phyloP scores from a whole-genome alignment of 1,284 basidiomycete species.

The Trametes polyzona region DNA sequence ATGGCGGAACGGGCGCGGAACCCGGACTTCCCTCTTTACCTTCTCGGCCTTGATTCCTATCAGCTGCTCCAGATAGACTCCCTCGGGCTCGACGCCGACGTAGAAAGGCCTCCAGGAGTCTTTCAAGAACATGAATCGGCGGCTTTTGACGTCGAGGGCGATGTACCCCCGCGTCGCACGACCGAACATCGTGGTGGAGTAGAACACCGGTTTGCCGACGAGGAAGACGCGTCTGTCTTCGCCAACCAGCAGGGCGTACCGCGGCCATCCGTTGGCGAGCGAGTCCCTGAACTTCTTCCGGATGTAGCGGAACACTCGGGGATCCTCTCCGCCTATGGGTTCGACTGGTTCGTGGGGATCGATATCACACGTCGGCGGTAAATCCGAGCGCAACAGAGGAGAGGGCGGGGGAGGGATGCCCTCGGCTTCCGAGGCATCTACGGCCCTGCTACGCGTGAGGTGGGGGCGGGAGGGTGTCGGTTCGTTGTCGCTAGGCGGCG shows the following conservation, averaged over 20 bases:
- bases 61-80: not conserved
- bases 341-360: too few species aligned
- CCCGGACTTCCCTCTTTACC: not conserved
- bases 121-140: constrained; percentile 13
- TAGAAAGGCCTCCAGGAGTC: constrained; percentile 13
- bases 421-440: too few species aligned
- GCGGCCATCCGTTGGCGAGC: not conserved
- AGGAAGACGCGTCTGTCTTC: constrained; percentile 3
- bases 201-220: constrained; percentile 2
- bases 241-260: constrained; percentile 5
- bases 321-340: too few species aligned
- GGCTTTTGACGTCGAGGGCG: constrained; percentile 3
- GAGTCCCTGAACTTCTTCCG: constrained; percentile 6
- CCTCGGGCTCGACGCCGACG: not conserved
- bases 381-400: too few species aligned
- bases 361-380: too few species aligned
- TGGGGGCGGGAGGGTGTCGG: too few species aligned
- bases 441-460: too few species aligned
- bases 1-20: constrained; percentile 1
- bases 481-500: too few species aligned
- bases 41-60: not conserved
- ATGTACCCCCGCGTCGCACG: constrained; percentile 7
- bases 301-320: constrained; percentile 11
- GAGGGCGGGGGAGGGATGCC: too few species aligned
- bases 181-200: not conserved